phyloP scores from a whole-genome alignment of 2,329 filamentous ascomycete species.

The Phialocephala sp. region DNA sequence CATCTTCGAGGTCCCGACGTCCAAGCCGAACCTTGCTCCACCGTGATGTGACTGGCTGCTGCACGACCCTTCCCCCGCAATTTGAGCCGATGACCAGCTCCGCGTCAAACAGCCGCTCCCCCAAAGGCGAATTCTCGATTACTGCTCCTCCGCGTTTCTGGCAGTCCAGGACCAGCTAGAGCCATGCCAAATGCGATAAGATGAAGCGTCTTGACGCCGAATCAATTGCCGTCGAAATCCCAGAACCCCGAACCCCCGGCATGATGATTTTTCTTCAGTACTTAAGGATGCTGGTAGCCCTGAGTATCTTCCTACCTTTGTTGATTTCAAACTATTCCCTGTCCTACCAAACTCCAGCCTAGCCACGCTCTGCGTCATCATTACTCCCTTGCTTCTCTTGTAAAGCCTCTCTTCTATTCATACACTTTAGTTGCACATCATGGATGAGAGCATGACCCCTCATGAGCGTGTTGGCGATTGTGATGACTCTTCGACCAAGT shows the following conservation, averaged over 20 bases:
- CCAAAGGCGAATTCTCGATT: slow-evolving; percentile 17
- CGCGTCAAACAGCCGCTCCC: slow-evolving; percentile 25
- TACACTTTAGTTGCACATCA: slow-evolving; percentile 16
- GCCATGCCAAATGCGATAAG: slow-evolving; percentile 22
- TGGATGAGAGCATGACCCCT: slow-evolving; percentile 35
- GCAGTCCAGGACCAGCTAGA: slow-evolving; percentile 10
- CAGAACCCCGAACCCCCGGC: slow-evolving; percentile 27
- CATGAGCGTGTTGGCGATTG: slow-evolving; percentile 25
- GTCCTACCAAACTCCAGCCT: not conserved
- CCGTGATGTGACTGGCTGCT: slow-evolving; percentile 1
- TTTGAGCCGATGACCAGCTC: slow-evolving; percentile 20
- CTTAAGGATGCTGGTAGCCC: not conserved
- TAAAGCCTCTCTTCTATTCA: not conserved
- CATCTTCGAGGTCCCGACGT: slow-evolving; percentile 13
- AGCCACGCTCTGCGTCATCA: not conserved
- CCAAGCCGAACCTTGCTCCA: not conserved
- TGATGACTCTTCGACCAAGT: slow-evolving; percentile 42
- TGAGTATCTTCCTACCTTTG: not conserved
- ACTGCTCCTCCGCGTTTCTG: slow-evolving; percentile 11
- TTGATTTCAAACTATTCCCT: not conserved
- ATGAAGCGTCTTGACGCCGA: slow-evolving; percentile 20
- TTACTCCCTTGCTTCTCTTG: not conserved
- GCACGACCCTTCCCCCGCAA: slow-evolving; percentile 26
- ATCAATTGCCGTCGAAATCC: slow-evolving; percentile 32
- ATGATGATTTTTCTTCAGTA: slow-evolving; percentile 14